phyloP scores from a whole-genome alignment of 176 grass and related monocot species.

The Pontederia paniculata region DNA sequence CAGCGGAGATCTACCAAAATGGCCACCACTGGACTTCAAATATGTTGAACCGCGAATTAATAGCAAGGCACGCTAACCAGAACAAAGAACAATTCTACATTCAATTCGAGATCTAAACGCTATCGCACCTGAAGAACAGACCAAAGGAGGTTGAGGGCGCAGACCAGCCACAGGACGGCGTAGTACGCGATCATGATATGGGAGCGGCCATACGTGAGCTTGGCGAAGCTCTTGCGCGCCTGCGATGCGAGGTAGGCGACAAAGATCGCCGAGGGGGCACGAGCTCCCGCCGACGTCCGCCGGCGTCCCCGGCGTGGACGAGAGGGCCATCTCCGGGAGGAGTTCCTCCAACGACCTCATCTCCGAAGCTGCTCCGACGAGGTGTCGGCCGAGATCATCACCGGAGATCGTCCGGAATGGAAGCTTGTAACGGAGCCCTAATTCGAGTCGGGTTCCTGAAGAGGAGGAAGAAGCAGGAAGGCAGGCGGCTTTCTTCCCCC shows the following conservation, averaged over 20 bases:
- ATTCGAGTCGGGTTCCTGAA: not conserved
- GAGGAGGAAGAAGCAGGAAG: not conserved
- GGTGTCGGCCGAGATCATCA: not conserved
- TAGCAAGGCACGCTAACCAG: not conserved
- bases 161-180: conserved; percentile 70
- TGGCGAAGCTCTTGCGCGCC: conserved; percentile 57
- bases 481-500: not conserved
- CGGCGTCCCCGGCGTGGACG: conserved; percentile 7
- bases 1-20: no score
- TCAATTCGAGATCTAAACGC: not conserved
- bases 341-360: conserved; percentile 18
- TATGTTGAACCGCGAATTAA: not conserved
- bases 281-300: conserved; percentile 20
- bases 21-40: no score
- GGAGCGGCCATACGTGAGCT: conserved; percentile 70
- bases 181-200: conserved; percentile 88
- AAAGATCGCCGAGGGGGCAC: conserved; percentile 54
- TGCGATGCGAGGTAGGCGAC: conserved; percentile 73
- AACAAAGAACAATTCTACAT: not conserved
- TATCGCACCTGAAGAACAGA: conserved; percentile 62
- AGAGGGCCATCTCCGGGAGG: not conserved
- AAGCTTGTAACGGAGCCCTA: not conserved
- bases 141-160: conserved; percentile 74
- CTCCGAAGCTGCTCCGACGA: not conserved
- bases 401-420: not conserved